A percentile compares a stretch with the other conserved stretches of the same genome.
These are phyloP conservation scores for Elsinoe necatrix DNA, from an alignment of 2,329 filamentous ascomycete genomes.

Conservation along the genomic window DNA sequence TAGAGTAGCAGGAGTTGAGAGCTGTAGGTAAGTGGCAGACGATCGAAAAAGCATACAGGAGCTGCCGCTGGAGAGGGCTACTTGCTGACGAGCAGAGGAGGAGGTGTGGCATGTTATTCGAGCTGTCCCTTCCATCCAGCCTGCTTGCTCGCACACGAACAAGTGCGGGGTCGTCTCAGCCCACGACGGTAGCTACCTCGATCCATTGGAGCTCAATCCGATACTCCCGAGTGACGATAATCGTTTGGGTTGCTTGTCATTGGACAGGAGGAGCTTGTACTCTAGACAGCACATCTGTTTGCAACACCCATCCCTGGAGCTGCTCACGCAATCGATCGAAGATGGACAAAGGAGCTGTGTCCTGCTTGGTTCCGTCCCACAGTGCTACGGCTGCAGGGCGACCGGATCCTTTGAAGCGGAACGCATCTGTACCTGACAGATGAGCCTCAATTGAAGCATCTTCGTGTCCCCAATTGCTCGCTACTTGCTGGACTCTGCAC, in stretches of 20 bases:
- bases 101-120: conserved; percentile 8
- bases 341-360: conserved; percentile 2
- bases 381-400: conserved; percentile 7
- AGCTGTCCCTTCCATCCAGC: not conserved
- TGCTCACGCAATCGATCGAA: conserved; percentile 9
- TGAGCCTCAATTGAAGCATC: not conserved
- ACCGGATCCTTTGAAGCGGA: conserved; percentile 8
- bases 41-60: conserved; percentile 11
- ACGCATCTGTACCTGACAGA: not conserved
- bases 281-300: conserved; percentile 7
- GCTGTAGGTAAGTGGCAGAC: conserved; percentile 4
- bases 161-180: conserved; percentile 14
- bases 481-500: not conserved
- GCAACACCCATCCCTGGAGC: not conserved
- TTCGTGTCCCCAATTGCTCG: not conserved
- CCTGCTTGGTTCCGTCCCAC: not conserved
- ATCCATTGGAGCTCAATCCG: conserved; percentile 11
- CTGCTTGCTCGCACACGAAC: not conserved
- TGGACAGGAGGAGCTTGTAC: not conserved
- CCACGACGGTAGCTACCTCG: conserved; percentile 3
- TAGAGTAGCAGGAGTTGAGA: not conserved
- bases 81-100: not conserved
- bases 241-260: not conserved
- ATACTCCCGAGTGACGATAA: conserved; percentile 9
- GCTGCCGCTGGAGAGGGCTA: conserved; percentile 5